Evolutionary conservation across 805 yeast genomes (phyloP).

Genomic region (Starmerella apis): DNA sequence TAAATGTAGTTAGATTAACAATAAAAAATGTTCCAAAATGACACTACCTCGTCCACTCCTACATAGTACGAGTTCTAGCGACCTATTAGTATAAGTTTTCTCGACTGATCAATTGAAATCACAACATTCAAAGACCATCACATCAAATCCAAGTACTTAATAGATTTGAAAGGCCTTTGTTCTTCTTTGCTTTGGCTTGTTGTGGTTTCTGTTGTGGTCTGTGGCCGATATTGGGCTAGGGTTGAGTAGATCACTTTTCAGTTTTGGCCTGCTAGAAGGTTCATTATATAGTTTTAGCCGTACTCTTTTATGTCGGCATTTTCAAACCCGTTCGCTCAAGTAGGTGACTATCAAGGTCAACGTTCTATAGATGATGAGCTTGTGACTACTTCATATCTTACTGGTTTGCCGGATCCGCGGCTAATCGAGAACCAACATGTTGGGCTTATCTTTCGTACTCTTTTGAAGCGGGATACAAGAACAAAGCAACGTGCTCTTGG

Average conservation of each 20-base stretch:
- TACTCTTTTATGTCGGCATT: conserved; percentile 13
- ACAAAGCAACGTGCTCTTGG: conserved; percentile 71
- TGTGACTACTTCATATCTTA: conserved; percentile 62
- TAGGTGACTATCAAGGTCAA: conserved; percentile 18
- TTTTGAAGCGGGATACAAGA: conserved; percentile 68
- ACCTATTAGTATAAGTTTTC: neutral
- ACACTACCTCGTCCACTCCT: no score
- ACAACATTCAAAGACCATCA: no score
- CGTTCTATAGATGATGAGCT: conserved; percentile 27
- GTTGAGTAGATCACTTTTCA: neutral
- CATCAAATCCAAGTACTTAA: no score
- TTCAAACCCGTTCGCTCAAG: conserved; percentile 23
- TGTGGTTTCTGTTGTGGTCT: neutral
- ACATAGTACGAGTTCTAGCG: no score
- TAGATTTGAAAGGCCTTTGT: no score
- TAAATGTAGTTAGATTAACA: neutral
- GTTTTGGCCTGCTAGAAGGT: no score
- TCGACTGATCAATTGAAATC: no score
- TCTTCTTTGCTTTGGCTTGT: neutral
- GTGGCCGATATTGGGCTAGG: conserved; percentile 8
- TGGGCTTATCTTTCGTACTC: conserved; percentile 58
- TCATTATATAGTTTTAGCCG: neutral
- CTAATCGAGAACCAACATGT: conserved; percentile 40
- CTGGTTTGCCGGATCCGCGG: conserved; percentile 66
- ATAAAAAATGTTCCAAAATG: no score